These are phyloP conservation scores for Microthlaspi erraticum DNA, from an alignment of 345 rosid genomes.

Conservation along the genomic window DNA sequence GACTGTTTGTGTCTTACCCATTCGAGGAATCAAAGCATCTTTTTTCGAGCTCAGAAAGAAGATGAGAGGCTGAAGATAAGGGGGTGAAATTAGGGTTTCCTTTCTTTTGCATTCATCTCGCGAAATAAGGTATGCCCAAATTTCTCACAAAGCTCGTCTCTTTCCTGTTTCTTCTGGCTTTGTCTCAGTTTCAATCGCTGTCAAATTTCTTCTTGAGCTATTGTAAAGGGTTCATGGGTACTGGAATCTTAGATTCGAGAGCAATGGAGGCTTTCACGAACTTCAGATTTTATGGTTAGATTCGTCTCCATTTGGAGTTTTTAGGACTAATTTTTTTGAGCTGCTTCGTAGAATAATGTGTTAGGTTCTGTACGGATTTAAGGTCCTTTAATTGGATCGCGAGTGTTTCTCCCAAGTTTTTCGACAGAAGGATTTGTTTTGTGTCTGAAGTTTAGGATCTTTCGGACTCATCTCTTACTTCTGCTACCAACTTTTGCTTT, in stretches of 20 bases:
- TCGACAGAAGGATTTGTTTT: conserved; percentile 15
- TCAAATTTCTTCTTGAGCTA: conserved; percentile 26
- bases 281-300: conserved; percentile 16
- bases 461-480: conserved; percentile 6
- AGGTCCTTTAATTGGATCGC: conserved; percentile 21
- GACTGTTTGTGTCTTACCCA: conserved; percentile 45
- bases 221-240: conserved; percentile 21
- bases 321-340: conserved; percentile 10
- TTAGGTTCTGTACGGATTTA: conserved; percentile 38
- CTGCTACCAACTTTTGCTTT: conserved; percentile 6
- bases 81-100: conserved; percentile 47
- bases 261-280: conserved; percentile 29
- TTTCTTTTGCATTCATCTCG: conserved; percentile 27
- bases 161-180: neutral
- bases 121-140: conserved; percentile 46
- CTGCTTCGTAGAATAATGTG: conserved; percentile 31
- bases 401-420: conserved; percentile 9
- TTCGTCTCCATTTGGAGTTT: conserved; percentile 13
- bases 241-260: conserved; percentile 45
- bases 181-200: conserved; percentile 23
- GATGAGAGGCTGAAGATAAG: conserved; percentile 34
- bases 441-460: conserved; percentile 32
- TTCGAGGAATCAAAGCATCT: conserved; percentile 73
- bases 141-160: conserved; percentile 31
- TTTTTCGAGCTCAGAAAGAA: conserved; percentile 46